These are phyloP conservation scores for Brassica hybrid DNA, from an alignment of 441 rosid species.

Conservation along the genomic window DNA sequence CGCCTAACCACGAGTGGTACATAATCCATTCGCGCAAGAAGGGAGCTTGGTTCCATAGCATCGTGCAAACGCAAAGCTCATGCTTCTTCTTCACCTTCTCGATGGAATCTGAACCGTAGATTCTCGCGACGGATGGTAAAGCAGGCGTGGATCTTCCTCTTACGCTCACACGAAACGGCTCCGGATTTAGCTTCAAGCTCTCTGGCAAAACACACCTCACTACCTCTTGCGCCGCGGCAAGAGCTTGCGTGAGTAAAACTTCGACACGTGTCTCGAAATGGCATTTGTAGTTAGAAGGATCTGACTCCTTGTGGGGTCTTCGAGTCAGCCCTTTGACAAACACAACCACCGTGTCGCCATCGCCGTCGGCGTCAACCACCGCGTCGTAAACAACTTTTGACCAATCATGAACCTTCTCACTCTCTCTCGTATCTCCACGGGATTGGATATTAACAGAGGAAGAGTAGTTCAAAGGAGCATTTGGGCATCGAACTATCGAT, in stretches of 20 bases:
- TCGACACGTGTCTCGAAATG: constrained; percentile 57
- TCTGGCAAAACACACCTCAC: constrained; percentile 80
- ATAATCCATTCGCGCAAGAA: constrained; percentile 78
- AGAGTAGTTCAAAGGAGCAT: constrained; percentile 64
- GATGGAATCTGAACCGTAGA: constrained; percentile 50
- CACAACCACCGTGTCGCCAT: constrained; percentile 65
- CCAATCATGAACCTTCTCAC: constrained; percentile 59
- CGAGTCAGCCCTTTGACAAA: constrained; percentile 94
- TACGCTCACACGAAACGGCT: constrained; percentile 48
- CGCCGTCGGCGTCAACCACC: constrained; percentile 60
- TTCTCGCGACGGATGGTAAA: constrained; percentile 45
- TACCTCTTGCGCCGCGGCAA: constrained; percentile 88
- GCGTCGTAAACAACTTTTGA: constrained; percentile 80
- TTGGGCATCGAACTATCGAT: constrained; percentile 74
- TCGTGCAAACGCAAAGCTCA: constrained; percentile 88
- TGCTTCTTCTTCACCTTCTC: constrained; percentile 47
- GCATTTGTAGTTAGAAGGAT: constrained; percentile 70
- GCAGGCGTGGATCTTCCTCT: constrained; percentile 28
- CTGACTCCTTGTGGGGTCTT: constrained; percentile 70
- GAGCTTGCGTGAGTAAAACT: constrained; percentile 58
- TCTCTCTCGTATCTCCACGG: constrained; percentile 43
- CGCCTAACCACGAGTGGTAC: constrained; percentile 96
- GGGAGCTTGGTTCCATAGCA: constrained; percentile 95
- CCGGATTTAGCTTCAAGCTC: constrained; percentile 56
- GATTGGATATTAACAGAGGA: constrained; percentile 60